These are phyloP conservation scores for Penicillium sp. DNA, from an alignment of 2,329 filamentous ascomycete species.

Conservation along the genomic window DNA sequence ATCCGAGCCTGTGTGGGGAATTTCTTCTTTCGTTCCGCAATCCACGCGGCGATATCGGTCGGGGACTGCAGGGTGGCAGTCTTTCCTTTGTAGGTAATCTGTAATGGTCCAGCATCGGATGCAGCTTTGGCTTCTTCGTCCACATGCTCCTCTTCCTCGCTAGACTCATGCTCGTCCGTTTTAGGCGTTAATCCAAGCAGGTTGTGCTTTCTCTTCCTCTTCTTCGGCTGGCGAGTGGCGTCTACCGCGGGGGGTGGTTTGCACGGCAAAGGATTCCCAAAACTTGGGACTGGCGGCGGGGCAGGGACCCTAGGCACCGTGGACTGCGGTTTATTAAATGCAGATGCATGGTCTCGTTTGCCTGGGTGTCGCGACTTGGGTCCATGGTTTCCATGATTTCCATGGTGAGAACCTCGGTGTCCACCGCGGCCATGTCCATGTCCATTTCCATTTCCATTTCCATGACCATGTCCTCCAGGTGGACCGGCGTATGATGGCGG, in stretches of 20 bases:
- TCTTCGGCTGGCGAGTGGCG: constrained; percentile 36
- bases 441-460: constrained; percentile 20
- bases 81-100: constrained; percentile 59
- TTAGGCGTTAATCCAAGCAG: constrained; percentile 50
- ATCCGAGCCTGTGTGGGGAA: constrained; percentile 75
- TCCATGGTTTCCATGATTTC: constrained; percentile 23
- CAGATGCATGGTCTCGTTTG: constrained; percentile 40
- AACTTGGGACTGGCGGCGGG: constrained; percentile 47
- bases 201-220: constrained; percentile 47
- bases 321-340: constrained; percentile 36
- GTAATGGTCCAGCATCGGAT: constrained; percentile 31
- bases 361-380: constrained; percentile 25
- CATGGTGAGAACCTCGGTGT: constrained; percentile 25
- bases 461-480: constrained; percentile 29
- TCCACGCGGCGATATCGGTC: constrained; percentile 75
- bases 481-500: not conserved
- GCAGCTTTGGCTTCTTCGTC: constrained; percentile 48
- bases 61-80: constrained; percentile 54
- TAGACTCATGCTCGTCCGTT: constrained; percentile 46
- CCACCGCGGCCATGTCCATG: constrained; percentile 16
- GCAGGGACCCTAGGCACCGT: constrained; percentile 34
- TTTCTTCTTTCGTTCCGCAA: constrained; percentile 74
- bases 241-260: constrained; percentile 43
- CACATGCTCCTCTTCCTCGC: constrained; percentile 47
- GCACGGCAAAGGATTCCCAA: constrained; percentile 44